Base-by-base conservation (phyloP, 2,329 filamentous ascomycete genomes). In the Conoideocrella luteorostrata region DNA sequence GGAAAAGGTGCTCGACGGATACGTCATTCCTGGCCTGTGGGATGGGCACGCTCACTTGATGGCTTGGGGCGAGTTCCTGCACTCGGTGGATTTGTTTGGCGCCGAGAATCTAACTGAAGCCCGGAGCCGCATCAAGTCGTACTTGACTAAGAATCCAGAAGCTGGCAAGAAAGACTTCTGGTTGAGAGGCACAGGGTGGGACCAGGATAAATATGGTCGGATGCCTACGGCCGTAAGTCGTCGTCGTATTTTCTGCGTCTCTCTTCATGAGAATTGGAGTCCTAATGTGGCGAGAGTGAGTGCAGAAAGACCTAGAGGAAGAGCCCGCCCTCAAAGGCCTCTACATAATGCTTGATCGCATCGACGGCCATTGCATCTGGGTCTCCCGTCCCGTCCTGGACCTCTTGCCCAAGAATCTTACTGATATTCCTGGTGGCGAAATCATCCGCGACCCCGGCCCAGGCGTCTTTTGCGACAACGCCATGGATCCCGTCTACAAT, bases 391-490 rank as follows among this genome's bases (percentile, higher is more conserved):
- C 80, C 15, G 77, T 86, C 2, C 68, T 86, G 3, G 63, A 72
- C 38, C 68, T 86, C 2, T 70, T 87, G 5, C 75, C 80, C 0
- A 52, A 64, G 1, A 68, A 74, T 7, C 50, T 75, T 21, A 65
- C 71, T 2, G 70, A 75, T 44, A 59, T 81, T 2, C 78, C 80
- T 1, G 82, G 82, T 10, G 83, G 83, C 2, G 79, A 84, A 47
- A 73, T 85, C 10, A 59, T 82, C 12, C 69, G 72, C 23, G 64
- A 77, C 4, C 81, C 82, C 1, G 79, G 79, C 0, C 69, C 74
- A 53, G 82, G 83, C 33, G 81, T 86, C 9, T 86, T 86, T 52
- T 87, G 83, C 56, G 82, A 87, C 59, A 86, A 86, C 55, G 82
- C 82, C 20, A 84, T 86, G 74, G 77, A 82, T 34, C 59, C 82